phyloP scores from a whole-genome alignment of 2,329 filamentous ascomycete species.

The Fusarium dlaminii region DNA sequence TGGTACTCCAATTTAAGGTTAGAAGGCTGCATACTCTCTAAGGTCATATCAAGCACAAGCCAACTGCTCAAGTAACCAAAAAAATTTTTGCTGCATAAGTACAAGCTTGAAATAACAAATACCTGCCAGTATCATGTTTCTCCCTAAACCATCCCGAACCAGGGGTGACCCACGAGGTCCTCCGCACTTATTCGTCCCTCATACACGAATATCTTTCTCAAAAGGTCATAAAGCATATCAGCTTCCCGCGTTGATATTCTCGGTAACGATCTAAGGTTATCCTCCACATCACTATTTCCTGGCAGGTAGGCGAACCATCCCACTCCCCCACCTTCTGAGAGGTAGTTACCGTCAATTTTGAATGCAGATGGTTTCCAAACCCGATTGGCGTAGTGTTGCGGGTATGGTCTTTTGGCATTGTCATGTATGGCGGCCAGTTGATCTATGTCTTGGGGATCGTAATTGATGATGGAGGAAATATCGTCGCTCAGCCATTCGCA shows the following conservation, averaged over 20 bases:
- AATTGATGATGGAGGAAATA: background rate
- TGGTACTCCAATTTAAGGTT: background rate
- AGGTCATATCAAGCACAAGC: background rate
- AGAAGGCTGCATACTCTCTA: background rate
- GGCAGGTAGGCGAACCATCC: background rate
- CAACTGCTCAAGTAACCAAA: background rate
- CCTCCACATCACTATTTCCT: background rate
- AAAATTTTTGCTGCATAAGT: too few species aligned
- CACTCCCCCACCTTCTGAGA: background rate
- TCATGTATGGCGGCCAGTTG: background rate
- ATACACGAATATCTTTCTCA: background rate
- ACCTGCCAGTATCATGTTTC: background rate
- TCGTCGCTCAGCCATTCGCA: background rate
- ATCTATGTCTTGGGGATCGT: background rate
- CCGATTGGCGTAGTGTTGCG: rapidly evolving
- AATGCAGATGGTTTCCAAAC: background rate
- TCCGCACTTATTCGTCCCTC: background rate
- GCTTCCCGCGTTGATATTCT: background rate
- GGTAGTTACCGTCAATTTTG: background rate
- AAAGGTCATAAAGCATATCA: background rate
- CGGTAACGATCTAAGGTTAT: background rate
- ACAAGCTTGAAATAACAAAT: background rate
- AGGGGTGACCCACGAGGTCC: background rate
- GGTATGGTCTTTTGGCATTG: background rate
- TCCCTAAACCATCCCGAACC: background rate